Conservation (phyloP, 1,284 basidiomycete genomes). For the Cryptococcus maquisensis region DNA sequence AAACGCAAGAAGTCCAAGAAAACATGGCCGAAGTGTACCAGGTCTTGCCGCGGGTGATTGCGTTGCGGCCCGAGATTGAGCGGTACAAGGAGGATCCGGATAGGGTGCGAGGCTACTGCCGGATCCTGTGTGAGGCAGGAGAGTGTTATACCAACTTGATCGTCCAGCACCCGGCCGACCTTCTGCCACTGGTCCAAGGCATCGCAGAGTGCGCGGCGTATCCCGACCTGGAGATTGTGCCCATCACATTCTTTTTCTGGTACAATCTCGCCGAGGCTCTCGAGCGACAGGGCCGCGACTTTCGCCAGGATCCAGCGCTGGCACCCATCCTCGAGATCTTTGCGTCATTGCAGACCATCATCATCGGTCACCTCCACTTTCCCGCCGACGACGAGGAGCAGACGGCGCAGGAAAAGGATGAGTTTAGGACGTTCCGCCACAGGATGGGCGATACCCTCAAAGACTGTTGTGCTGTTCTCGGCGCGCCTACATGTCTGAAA, state of each 20-base stretch:
- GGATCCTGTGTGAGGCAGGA: conserved; percentile 91
- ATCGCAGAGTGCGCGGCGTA: conserved; percentile 92
- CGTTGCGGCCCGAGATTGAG: conserved; percentile 61
- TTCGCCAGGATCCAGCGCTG: conserved; percentile 20
- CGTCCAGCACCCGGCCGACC: conserved; percentile 79
- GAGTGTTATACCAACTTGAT: conserved; percentile 92
- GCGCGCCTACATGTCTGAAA: conserved; percentile 76
- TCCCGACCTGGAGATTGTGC: conserved; percentile 91
- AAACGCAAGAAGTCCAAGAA: conserved; percentile 96
- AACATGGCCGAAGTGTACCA: conserved; percentile 84
- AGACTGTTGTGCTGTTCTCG: conserved; percentile 94
- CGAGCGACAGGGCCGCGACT: conserved; percentile 44
- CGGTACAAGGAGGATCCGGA: conserved; percentile 70
- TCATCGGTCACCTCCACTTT: conserved; percentile 90
- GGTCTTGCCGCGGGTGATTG: conserved; percentile 77
- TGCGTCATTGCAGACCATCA: conserved; percentile 73
- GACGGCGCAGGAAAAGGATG: conserved; percentile 81
- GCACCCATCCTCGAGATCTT: conserved; percentile 70
- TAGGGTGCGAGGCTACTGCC: conserved; percentile 81
- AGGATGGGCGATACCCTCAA: conserved; percentile 99
- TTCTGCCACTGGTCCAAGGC: conserved; percentile 90
- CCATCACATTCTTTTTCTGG: conserved; percentile 99
- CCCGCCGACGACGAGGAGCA: conserved; percentile 71
- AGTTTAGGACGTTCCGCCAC: conserved; percentile 92
- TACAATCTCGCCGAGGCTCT: conserved; percentile 82